These are phyloP conservation scores for Xylaria scruposa DNA, from an alignment of 495 filamentous ascomycete species.

Conservation along the genomic window DNA sequence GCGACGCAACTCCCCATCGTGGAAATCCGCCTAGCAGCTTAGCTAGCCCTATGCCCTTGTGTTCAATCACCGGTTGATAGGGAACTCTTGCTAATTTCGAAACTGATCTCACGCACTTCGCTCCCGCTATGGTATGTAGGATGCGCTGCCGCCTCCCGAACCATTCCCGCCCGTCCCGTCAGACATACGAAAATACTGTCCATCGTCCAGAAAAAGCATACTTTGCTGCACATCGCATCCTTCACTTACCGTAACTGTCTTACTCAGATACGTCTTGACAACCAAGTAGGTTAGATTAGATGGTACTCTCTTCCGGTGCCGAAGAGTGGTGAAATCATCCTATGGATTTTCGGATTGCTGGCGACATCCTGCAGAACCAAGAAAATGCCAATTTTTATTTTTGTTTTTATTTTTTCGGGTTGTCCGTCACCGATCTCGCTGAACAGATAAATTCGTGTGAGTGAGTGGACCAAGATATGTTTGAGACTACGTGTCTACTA, in stretches of 20 bases:
- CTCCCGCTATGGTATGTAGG: not conserved
- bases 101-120: constrained; percentile 13
- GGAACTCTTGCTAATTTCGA: constrained; percentile 12
- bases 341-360: constrained; percentile 7
- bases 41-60: constrained; percentile 17
- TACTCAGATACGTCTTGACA: constrained; percentile 14
- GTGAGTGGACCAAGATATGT: constrained; percentile 1
- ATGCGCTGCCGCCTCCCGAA: constrained; percentile 8
- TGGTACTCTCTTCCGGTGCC: constrained; percentile 4
- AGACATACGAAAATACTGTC: not conserved
- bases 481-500: constrained; percentile 20
- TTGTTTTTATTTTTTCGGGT: not conserved
- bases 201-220: not conserved
- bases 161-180: constrained; percentile 14
- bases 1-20: constrained; percentile 11
- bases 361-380: constrained; percentile 15
- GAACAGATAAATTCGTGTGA: not conserved
- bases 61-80: constrained; percentile 11
- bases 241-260: constrained; percentile 1
- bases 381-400: not conserved
- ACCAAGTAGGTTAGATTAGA: not conserved
- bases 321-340: constrained; percentile 9
- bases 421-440: constrained; percentile 25
- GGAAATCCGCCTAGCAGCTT: not conserved
- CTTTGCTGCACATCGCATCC: constrained; percentile 1